These are phyloP conservation scores for Mesembryanthemum crystallinum DNA, from an alignment of 148 eudicot genomes.

Conservation along the genomic window DNA sequence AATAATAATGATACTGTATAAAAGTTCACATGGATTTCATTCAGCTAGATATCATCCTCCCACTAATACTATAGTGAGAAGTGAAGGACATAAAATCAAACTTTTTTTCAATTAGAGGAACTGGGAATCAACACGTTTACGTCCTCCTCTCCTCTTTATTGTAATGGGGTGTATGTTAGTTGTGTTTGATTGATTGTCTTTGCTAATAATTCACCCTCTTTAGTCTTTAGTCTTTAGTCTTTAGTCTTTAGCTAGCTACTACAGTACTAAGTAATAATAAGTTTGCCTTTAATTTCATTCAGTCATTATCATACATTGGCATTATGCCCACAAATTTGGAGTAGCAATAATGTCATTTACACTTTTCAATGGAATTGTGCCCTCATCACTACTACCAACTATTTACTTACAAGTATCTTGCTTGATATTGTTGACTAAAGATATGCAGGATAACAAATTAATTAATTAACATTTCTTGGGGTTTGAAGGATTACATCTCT, in stretches of 20 bases:
- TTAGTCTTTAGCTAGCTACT: too few species aligned
- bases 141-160: not conserved
- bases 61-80: not conserved
- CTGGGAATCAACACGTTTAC: conserved; percentile 21
- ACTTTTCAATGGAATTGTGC: too few species aligned
- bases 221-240: too few species aligned
- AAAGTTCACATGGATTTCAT: too few species aligned
- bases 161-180: not conserved
- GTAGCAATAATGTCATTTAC: not conserved
- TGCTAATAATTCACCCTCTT: conserved; percentile 19
- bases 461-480: too few species aligned
- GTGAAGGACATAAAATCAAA: not conserved
- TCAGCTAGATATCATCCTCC: not conserved
- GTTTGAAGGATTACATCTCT: too few species aligned
- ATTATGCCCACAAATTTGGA: conserved; percentile 13
- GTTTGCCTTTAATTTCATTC: too few species aligned
- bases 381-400: not conserved
- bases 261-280: too few species aligned
- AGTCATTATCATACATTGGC: not conserved
- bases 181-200: conserved; percentile 17
- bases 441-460: too few species aligned
- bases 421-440: too few species aligned
- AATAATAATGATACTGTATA: too few species aligned
- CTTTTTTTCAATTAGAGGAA: not conserved
- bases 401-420: too few species aligned